Conservation (phyloP, 805 yeast species). For the Yamadazyma endophytica region DNA sequence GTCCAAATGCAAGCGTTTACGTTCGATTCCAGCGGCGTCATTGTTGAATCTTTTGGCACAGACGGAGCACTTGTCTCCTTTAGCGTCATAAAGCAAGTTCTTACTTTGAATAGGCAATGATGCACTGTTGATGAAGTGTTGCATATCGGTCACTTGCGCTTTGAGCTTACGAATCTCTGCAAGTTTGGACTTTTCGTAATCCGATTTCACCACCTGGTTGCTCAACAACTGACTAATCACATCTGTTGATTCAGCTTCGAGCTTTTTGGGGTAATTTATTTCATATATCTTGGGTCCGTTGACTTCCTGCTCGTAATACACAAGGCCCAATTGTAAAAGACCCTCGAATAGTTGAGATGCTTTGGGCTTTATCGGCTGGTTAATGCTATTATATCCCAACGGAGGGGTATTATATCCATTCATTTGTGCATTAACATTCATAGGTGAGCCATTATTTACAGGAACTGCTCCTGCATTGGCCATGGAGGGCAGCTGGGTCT, state of each 20-base stretch:
- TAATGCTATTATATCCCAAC: no score
- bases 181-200: slow-evolving; percentile 30
- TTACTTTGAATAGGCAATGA: slow-evolving; percentile 21
- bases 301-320: slow-evolving; percentile 35
- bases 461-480: no score
- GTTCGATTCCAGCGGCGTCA: slow-evolving; percentile 50
- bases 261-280: slow-evolving; percentile 11
- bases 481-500: no score
- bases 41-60: slow-evolving; percentile 85
- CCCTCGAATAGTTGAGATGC: no score
- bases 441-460: no score
- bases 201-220: slow-evolving; percentile 17
- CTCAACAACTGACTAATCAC: slow-evolving; percentile 8
- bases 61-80: slow-evolving; percentile 78
- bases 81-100: slow-evolving; percentile 46
- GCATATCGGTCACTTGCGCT: slow-evolving; percentile 15
- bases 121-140: slow-evolving; percentile 31
- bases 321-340: no score
- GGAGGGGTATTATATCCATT: no score
- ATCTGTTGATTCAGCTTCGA: slow-evolving; percentile 5
- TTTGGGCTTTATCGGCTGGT: no score
- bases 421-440: no score
- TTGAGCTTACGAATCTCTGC: slow-evolving; percentile 22
- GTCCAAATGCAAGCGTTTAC: slow-evolving; percentile 70
- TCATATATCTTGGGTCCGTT: slow-evolving; percentile 12